Percentiles rank a stretch among this genome's conserved stretches.
Conservation (phyloP, 2,329 filamentous ascomycete species). For the Fusarium redolens region DNA sequence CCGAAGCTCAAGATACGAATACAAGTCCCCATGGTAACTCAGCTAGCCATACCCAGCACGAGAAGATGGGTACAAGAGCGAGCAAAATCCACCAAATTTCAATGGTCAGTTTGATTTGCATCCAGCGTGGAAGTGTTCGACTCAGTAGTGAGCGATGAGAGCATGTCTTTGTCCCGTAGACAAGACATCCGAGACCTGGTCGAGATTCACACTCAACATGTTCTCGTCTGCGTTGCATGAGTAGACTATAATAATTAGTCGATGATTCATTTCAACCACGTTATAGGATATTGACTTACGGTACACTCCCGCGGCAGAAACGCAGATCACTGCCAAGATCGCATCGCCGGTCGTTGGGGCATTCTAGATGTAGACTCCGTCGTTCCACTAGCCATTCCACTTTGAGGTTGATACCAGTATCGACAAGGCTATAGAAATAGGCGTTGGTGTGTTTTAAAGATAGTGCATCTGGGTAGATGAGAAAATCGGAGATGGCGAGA, state of each 20-base stretch:
- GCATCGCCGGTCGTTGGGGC: conserved; percentile 68
- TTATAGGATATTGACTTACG: conserved; percentile 54
- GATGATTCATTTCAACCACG: not conserved
- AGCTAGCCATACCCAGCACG: conserved; percentile 53
- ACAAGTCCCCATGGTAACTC: conserved; percentile 32
- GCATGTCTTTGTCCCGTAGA: conserved; percentile 63
- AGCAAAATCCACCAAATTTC: conserved; percentile 63
- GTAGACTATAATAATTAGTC: conserved; percentile 52
- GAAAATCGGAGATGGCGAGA: conserved; percentile 67
- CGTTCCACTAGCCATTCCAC: conserved; percentile 76
- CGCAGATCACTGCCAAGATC: conserved; percentile 68
- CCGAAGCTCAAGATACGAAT: not conserved
- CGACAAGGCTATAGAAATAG: conserved; percentile 72
- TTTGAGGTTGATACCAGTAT: conserved; percentile 74
- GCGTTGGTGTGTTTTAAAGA: conserved; percentile 74
- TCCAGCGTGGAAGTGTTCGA: conserved; percentile 58
- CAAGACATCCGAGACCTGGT: conserved; percentile 66
- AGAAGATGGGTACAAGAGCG: conserved; percentile 54
- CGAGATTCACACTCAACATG: conserved; percentile 71
- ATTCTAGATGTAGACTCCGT: conserved; percentile 71
- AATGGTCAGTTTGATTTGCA: conserved; percentile 57
- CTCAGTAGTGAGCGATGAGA: conserved; percentile 57
- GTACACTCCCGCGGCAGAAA: conserved; percentile 70
- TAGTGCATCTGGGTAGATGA: conserved; percentile 77
- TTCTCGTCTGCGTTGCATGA: conserved; percentile 69